Percentiles rank a stretch among this genome's conserved stretches.
These are phyloP conservation scores for Euphorbia pulcherrima DNA, from an alignment of 345 rosid genomes.

Conservation along the genomic window DNA sequence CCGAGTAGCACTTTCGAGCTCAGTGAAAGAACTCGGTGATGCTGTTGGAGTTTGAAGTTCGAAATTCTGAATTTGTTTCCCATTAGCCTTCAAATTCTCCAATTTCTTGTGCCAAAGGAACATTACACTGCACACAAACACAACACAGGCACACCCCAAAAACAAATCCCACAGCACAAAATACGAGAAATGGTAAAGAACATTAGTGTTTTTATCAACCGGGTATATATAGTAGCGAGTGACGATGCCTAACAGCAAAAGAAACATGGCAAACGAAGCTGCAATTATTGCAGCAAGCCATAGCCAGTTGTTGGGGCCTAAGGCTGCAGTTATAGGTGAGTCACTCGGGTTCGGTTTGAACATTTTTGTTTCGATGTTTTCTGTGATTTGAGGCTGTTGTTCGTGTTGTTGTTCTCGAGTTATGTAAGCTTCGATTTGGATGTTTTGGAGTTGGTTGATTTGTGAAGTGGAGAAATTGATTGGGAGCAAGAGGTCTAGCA, in stretches of 20 bases:
- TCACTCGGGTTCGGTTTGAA: conserved; percentile 22
- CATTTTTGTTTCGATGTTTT: conserved; percentile 10
- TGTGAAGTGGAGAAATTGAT: background rate
- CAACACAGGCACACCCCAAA: conserved; percentile 13
- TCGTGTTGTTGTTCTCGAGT: conserved; percentile 18
- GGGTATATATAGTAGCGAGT: conserved; percentile 24
- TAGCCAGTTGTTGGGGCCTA: conserved; percentile 22
- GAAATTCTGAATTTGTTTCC: conserved; percentile 13
- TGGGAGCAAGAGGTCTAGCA: conserved; percentile 24
- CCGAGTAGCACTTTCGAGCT: conserved; percentile 22
- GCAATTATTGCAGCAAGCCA: conserved; percentile 25
- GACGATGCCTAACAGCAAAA: conserved; percentile 7
- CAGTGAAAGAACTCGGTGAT: conserved; percentile 10
- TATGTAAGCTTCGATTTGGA: conserved; percentile 26
- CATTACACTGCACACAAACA: background rate
- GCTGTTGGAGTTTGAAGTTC: conserved; percentile 15
- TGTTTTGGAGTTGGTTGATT: conserved; percentile 9
- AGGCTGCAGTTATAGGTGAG: conserved; percentile 10
- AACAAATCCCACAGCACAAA: conserved; percentile 17
- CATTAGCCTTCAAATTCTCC: background rate
- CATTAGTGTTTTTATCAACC: background rate
- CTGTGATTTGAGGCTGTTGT: background rate
- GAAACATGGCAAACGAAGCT: conserved; percentile 21
- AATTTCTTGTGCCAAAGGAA: conserved; percentile 12
- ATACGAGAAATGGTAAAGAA: conserved; percentile 18